phyloP scores from a whole-genome alignment of 768 basidiomycete genomes.

The Leccinum obscurum region DNA sequence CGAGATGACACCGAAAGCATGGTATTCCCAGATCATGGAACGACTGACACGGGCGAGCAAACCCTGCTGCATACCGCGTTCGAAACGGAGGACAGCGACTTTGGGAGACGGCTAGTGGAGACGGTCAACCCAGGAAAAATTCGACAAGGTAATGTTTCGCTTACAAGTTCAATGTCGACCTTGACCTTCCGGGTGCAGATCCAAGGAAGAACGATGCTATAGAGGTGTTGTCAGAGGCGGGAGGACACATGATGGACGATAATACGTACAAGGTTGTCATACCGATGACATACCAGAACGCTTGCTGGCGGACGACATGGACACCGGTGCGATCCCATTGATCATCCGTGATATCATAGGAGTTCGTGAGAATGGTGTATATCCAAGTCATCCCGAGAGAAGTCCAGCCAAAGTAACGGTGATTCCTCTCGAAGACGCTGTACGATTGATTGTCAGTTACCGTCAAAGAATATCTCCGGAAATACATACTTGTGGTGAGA shows the following conservation, averaged over 20 bases:
- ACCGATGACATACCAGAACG: slow-evolving; percentile 73
- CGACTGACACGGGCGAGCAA: slow-evolving; percentile 74
- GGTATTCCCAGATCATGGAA: slow-evolving; percentile 75
- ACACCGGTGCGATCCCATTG: slow-evolving; percentile 58
- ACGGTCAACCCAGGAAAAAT: slow-evolving; percentile 2
- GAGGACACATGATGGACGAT: neutral
- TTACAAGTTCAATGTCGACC: slow-evolving; percentile 74
- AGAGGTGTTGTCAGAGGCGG: slow-evolving; percentile 5
- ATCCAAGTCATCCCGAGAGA: slow-evolving; percentile 59
- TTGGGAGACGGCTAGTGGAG: slow-evolving; percentile 67
- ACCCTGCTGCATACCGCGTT: slow-evolving; percentile 84
- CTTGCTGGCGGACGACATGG: slow-evolving; percentile 63
- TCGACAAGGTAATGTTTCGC: slow-evolving; percentile 22
- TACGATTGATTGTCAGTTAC: neutral
- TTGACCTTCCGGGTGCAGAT: slow-evolving; percentile 69
- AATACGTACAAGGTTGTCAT: slow-evolving; percentile 69
- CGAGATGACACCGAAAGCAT: slow-evolving; percentile 80
- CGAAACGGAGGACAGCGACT: slow-evolving; percentile 76
- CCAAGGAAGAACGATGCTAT: slow-evolving; percentile 73
- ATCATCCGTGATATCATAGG: slow-evolving; percentile 54
- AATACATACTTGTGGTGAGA: slow-evolving; percentile 71
- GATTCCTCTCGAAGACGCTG: slow-evolving; percentile 78
- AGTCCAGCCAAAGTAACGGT: slow-evolving; percentile 78
- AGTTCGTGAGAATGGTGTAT: slow-evolving; percentile 67
- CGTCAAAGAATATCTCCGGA: neutral